A percentile compares a stretch with the other conserved stretches of the same genome.
phyloP scores from a whole-genome alignment of 805 yeast species.

The Sugiyamaella mastotermitis region DNA sequence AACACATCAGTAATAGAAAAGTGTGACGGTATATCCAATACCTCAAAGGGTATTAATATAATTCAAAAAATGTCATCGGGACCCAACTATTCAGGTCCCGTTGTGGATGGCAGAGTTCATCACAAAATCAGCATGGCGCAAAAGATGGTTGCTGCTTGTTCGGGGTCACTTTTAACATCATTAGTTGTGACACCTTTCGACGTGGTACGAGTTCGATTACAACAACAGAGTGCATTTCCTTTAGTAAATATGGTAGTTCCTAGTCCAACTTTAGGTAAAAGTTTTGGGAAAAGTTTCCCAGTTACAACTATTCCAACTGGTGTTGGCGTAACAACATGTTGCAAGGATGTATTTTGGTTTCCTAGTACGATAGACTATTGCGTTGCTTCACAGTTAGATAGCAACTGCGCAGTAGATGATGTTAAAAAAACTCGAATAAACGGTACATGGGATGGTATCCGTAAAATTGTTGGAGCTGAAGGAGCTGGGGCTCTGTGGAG shows the following conservation, averaged over 20 bases:
- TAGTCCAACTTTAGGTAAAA: not conserved
- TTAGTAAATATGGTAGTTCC: conserved; percentile 2
- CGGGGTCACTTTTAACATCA: conserved; percentile 37
- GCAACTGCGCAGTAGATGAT: conserved; percentile 33
- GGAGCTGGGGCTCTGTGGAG: conserved; percentile 81
- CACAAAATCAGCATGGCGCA: conserved; percentile 22
- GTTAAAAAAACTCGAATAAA: conserved; percentile 38
- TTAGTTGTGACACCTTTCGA: conserved; percentile 39
- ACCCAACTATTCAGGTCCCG: conserved; percentile 9
- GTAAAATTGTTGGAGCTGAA: conserved; percentile 60
- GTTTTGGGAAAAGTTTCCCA: conserved; percentile 11
- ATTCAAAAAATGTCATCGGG: conserved; percentile 6
- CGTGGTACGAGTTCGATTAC: conserved; percentile 38
- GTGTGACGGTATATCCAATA: no score
- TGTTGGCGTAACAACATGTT: conserved; percentile 35
- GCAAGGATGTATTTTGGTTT: conserved; percentile 34
- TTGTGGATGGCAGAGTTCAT: conserved; percentile 5
- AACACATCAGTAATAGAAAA: no score
- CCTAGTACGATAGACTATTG: conserved; percentile 34
- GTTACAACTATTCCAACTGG: conserved; percentile 23
- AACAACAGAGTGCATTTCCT: conserved; percentile 31
- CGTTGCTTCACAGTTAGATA: conserved; percentile 29
- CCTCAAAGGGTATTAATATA: no score
- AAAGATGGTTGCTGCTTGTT: conserved; percentile 35
- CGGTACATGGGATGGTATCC: conserved; percentile 73